These are phyloP conservation scores for Xylariales sp. DNA, from an alignment of 2,329 filamentous ascomycete species.

Conservation along the genomic window DNA sequence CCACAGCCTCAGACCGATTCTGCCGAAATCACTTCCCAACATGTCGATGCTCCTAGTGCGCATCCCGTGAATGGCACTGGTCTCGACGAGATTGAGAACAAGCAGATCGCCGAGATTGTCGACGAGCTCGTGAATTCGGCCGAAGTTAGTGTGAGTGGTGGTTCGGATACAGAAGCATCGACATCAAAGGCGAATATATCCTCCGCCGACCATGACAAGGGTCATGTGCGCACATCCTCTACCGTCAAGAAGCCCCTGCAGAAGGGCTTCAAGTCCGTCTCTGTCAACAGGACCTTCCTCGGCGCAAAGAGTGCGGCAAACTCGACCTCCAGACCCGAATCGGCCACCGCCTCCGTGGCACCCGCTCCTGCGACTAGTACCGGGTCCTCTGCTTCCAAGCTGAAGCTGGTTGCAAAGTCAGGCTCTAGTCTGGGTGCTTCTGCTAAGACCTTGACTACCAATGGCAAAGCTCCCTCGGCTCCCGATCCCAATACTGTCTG, in stretches of 20 bases:
- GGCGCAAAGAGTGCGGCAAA: constrained; percentile 58
- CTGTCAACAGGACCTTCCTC: constrained; percentile 79
- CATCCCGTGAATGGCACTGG: constrained; percentile 43
- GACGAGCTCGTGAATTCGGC: constrained; percentile 58
- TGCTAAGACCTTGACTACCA: constrained; percentile 42
- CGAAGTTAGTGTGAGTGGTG: constrained; percentile 66
- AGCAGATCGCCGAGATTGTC: constrained; percentile 50
- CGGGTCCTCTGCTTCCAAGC: constrained; percentile 52
- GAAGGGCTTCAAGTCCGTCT: constrained; percentile 79
- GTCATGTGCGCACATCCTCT: constrained; percentile 54
- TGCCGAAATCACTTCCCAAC: constrained; percentile 35
- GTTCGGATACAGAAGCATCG: constrained; percentile 72
- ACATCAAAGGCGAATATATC: constrained; percentile 50
- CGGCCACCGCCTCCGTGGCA: constrained; percentile 36
- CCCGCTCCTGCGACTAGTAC: constrained; percentile 40
- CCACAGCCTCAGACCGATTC: constrained; percentile 23
- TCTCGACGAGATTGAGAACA: constrained; percentile 51
- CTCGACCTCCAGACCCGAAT: constrained; percentile 45
- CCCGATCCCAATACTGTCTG: constrained; percentile 74
- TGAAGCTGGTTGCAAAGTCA: constrained; percentile 72
- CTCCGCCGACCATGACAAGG: constrained; percentile 47
- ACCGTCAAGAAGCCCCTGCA: constrained; percentile 69
- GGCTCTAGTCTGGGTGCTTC: constrained; percentile 56
- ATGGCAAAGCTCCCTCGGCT: constrained; percentile 53
- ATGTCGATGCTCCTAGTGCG: constrained; percentile 42